Evolutionary conservation across 257 asterid species (phyloP).

Genomic region (Solanum chiquidenum): DNA sequence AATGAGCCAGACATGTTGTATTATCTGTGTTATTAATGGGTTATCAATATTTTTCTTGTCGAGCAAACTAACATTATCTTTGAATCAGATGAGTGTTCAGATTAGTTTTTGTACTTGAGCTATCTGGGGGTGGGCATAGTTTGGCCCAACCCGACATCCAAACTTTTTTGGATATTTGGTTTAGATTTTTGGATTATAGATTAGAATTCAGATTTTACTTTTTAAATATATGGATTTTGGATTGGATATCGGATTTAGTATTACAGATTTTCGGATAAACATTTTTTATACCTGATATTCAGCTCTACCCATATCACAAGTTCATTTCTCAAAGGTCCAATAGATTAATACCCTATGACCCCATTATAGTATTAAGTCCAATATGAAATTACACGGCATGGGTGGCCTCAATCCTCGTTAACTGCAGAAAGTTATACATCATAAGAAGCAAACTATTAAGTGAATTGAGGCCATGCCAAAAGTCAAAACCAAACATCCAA

Average conservation of each 20-base stretch:
- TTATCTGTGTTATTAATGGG: neutral
- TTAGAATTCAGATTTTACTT: neutral
- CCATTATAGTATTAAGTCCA: neutral
- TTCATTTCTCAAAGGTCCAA: neutral
- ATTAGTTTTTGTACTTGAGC: neutral
- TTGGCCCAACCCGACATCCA: neutral
- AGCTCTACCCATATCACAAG: neutral
- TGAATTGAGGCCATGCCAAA: neutral
- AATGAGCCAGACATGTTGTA: neutral
- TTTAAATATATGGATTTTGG: neutral
- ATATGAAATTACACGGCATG: neutral
- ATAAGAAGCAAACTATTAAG: neutral
- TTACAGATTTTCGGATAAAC: too few species aligned
- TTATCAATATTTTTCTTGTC: neutral
- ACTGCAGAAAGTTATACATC: neutral
- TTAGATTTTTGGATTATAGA: neutral
- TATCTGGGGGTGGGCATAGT: neutral
- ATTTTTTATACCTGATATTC: neutral
- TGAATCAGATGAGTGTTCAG: neutral
- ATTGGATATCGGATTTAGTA: neutral
- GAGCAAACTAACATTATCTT: neutral
- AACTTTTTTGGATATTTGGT: neutral
- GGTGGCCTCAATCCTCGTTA: neutral
- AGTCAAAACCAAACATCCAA: neutral
- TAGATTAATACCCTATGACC: neutral